A percentile compares a stretch with the other conserved stretches of the same genome.
These are phyloP conservation scores for Colletotrichum sp. DNA, from an alignment of 2,329 filamentous ascomycete genomes.

Conservation along the genomic window DNA sequence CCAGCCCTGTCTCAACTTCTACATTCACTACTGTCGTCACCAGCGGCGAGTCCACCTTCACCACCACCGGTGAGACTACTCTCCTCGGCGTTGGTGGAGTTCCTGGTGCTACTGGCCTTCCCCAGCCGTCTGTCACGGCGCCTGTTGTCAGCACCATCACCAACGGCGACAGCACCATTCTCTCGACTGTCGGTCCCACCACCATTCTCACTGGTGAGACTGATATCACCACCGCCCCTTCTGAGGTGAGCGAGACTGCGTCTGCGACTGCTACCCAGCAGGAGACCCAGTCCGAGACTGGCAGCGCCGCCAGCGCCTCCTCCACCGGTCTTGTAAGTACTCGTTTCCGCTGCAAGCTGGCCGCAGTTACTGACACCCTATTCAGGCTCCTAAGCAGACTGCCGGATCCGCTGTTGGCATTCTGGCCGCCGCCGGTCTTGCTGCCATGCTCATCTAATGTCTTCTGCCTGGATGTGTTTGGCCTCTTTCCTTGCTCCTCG, in stretches of 20 bases:
- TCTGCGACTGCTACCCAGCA: constrained; percentile 12
- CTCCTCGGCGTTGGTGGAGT: constrained; percentile 25
- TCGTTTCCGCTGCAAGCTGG: not conserved
- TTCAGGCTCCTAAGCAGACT: constrained; percentile 33
- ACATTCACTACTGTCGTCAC: constrained; percentile 27
- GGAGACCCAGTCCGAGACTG: not conserved
- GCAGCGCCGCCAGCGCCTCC: constrained; percentile 3
- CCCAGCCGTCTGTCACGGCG: constrained; percentile 8
- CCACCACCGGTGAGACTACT: constrained; percentile 31
- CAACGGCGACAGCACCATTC: not conserved
- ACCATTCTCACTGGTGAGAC: constrained; percentile 28
- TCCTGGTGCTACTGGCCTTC: constrained; percentile 3
- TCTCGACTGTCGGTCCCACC: constrained; percentile 24
- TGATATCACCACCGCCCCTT: constrained; percentile 23
- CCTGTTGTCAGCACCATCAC: constrained; percentile 20
- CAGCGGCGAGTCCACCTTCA: constrained; percentile 24
- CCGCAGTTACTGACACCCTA: not conserved
- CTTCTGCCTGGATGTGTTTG: not conserved
- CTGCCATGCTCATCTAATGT: constrained; percentile 52
- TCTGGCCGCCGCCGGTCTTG: constrained; percentile 54
- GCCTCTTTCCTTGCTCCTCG: constrained; percentile 11
- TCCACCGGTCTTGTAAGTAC: constrained; percentile 28
- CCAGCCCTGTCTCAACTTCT: constrained; percentile 38
- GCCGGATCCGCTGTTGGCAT: constrained; percentile 49
- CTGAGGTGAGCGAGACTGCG: constrained; percentile 21